Percentiles rank a stretch among this genome's conserved stretches.
These are phyloP conservation scores for Paraphaeosphaeria minitans DNA, from an alignment of 2,329 filamentous ascomycete species.

Conservation along the genomic window DNA sequence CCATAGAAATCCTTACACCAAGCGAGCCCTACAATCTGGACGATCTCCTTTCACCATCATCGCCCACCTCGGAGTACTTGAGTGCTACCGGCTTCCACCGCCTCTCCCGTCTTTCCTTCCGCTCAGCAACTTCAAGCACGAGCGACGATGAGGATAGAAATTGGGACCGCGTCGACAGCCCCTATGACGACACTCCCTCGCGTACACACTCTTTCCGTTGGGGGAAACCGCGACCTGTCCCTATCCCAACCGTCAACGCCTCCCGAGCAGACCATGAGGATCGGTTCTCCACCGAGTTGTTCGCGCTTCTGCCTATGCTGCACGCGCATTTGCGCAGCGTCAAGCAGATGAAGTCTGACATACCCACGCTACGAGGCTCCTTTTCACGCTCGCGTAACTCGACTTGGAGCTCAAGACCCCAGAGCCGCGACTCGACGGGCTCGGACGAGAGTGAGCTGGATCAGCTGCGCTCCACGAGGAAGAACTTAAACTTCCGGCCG, in stretches of 20 bases:
- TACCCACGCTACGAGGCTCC: conserved; percentile 19
- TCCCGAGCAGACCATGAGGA: conserved; percentile 18
- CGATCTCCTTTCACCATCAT: conserved; percentile 27
- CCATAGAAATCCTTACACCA: conserved; percentile 29
- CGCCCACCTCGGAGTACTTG: conserved; percentile 16
- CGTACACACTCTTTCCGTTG: not conserved
- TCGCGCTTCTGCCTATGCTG: conserved; percentile 35
- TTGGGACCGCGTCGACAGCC: not conserved
- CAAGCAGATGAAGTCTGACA: conserved; percentile 25
- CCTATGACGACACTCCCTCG: conserved; percentile 3
- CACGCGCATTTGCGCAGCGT: conserved; percentile 35
- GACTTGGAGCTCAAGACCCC: conserved; percentile 20
- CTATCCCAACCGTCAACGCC: conserved; percentile 13
- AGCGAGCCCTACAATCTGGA: conserved; percentile 19
- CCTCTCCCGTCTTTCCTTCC: conserved; percentile 25
- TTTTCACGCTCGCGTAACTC: conserved; percentile 24
- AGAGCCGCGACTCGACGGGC: conserved; percentile 15
- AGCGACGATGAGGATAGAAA: conserved; percentile 13
- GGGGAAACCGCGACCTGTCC: conserved; percentile 9
- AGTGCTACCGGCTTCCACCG: conserved; percentile 15
- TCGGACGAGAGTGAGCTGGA: conserved; percentile 19
- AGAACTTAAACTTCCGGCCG: conserved; percentile 27
- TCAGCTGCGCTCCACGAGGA: conserved; percentile 21
- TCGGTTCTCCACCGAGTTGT: conserved; percentile 32
- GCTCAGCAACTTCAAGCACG: conserved; percentile 28